Conservation (phyloP, 306 rosid genomes). For the Lathyrus aphaca region DNA sequence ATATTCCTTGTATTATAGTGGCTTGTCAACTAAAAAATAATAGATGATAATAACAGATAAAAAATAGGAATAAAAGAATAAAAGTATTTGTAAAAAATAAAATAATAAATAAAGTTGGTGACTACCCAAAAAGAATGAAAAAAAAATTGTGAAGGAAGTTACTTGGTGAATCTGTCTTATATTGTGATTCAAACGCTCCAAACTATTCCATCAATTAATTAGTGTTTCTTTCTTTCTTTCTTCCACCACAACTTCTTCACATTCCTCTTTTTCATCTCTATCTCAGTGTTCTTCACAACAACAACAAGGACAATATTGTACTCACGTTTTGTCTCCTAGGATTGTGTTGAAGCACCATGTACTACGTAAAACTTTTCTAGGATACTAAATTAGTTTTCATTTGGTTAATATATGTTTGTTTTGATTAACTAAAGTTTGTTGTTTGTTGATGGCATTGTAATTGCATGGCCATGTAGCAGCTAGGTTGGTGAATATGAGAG, state of each 20-base stretch:
- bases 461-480: constrained; percentile 43
- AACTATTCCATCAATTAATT: constrained; percentile 42
- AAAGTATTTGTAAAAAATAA: background rate
- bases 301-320: background rate
- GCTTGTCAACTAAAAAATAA: constrained; percentile 30
- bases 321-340: constrained; percentile 2
- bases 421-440: background rate
- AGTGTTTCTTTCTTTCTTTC: constrained; percentile 35
- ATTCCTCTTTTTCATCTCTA: constrained; percentile 15
- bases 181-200: constrained; percentile 44
- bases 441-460: constrained; percentile 18
- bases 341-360: background rate
- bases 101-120: constrained; percentile 52
- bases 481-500: constrained; percentile 50
- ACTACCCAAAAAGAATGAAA: constrained; percentile 38
- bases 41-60: background rate
- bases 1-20: constrained; percentile 35
- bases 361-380: constrained; percentile 5
- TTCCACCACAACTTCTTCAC: constrained; percentile 24
- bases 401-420: background rate
- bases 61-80: background rate
- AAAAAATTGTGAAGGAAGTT: constrained; percentile 56
- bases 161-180: constrained; percentile 42
- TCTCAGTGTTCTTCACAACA: constrained; percentile 20
- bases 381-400: background rate